Evolutionary conservation across 768 basidiomycete species (phyloP).

Genomic region (Mycena alexandri): DNA sequence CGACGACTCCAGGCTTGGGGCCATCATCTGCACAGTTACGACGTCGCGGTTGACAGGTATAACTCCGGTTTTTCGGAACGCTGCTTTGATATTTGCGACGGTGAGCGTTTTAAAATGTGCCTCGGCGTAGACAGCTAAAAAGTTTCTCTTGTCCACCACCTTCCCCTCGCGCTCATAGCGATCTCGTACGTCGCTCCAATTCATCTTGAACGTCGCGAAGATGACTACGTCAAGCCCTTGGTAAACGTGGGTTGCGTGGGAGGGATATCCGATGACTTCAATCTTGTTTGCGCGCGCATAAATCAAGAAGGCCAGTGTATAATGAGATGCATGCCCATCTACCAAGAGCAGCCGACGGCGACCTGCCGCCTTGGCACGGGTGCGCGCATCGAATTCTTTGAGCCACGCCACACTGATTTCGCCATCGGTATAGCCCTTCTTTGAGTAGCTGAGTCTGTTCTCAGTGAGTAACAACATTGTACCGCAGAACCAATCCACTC

Average conservation of each 20-base stretch:
- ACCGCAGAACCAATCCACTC: no score
- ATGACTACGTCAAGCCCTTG: constrained; percentile 50
- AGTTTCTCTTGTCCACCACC: constrained; percentile 44
- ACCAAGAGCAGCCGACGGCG: constrained; percentile 1
- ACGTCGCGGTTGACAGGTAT: constrained; percentile 43
- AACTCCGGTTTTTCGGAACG: constrained; percentile 47
- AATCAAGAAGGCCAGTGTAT: neutral
- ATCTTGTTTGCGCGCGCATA: constrained; percentile 37
- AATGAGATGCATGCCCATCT: constrained; percentile 18
- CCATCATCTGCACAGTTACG: constrained; percentile 43
- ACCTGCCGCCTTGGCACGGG: constrained; percentile 34
- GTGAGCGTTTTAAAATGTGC: constrained; percentile 44
- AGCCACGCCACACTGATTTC: constrained; percentile 54
- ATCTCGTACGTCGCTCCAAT: constrained; percentile 40
- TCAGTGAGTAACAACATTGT: no score
- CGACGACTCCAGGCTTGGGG: constrained; percentile 33
- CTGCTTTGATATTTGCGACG: constrained; percentile 38
- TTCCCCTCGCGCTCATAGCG: constrained; percentile 17
- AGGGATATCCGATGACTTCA: constrained; percentile 51
- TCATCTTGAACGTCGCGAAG: constrained; percentile 44
- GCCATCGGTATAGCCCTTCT: constrained; percentile 52
- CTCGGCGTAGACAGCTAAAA: constrained; percentile 42
- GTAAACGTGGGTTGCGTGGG: constrained; percentile 51
- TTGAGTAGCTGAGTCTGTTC: constrained; percentile 39
- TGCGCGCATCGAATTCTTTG: constrained; percentile 49